These are phyloP conservation scores for Heterobasidion irregulare DNA, from an alignment of 1,284 basidiomycete genomes.

Conservation along the genomic window DNA sequence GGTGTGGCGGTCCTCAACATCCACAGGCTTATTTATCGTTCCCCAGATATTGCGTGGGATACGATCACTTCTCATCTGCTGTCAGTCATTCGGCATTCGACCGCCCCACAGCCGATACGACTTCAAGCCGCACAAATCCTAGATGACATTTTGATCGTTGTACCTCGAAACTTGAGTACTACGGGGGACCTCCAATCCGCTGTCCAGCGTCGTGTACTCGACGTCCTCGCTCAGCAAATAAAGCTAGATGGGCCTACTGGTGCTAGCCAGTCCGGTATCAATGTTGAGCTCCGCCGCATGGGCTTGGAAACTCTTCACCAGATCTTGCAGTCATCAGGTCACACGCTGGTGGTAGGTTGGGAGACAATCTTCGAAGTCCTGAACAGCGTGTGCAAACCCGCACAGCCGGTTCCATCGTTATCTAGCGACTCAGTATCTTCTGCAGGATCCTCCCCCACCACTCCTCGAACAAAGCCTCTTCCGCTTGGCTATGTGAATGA, in stretches of 20 bases:
- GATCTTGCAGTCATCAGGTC: slow-evolving; percentile 85
- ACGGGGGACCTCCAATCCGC: slow-evolving; percentile 55
- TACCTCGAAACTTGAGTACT: slow-evolving; percentile 59
- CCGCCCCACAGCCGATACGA: slow-evolving; percentile 73
- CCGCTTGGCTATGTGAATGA: slow-evolving; percentile 51
- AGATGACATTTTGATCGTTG: slow-evolving; percentile 70
- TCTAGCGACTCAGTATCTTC: slow-evolving; percentile 35
- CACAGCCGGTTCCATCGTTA: slow-evolving; percentile 26
- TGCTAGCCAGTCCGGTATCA: slow-evolving; percentile 32
- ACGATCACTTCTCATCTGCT: slow-evolving; percentile 75
- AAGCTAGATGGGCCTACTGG: slow-evolving; percentile 39
- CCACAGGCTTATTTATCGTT: slow-evolving; percentile 72
- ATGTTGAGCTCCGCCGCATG: slow-evolving; percentile 75
- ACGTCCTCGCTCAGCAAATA: slow-evolving; percentile 77
- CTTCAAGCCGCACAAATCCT: slow-evolving; percentile 83
- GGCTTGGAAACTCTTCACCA: slow-evolving; percentile 85
- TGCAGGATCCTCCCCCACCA: slow-evolving; percentile 28
- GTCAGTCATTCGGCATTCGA: slow-evolving; percentile 56
- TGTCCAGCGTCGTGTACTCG: slow-evolving; percentile 77
- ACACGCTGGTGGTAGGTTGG: slow-evolving; percentile 89
- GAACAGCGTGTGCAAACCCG: slow-evolving; percentile 67
- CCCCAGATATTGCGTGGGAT: slow-evolving; percentile 82
- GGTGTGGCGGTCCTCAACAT: slow-evolving; percentile 78
- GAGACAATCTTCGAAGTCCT: slow-evolving; percentile 89
- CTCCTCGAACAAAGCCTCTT: slow-evolving; percentile 32